Evolutionary conservation across 768 basidiomycete genomes (phyloP).

Genomic region (Panaeolus papilionaceus): DNA sequence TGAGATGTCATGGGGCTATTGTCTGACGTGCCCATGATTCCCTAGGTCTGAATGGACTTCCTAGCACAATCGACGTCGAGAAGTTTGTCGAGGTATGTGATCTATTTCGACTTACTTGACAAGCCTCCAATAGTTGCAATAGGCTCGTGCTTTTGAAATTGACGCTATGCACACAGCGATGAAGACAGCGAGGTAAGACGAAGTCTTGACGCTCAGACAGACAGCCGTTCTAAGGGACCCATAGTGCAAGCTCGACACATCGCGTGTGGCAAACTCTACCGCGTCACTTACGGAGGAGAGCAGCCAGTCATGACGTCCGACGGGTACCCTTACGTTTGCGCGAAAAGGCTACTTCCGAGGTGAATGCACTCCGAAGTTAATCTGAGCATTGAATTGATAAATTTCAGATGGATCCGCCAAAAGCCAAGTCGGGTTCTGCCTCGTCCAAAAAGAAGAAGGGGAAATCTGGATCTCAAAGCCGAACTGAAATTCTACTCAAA

Average conservation of each 20-base stretch:
- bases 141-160: constrained; percentile 92
- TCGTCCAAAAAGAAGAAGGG: constrained; percentile 70
- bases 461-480: constrained; percentile 48
- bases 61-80: constrained; percentile 83
- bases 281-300: constrained; percentile 87
- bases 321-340: constrained; percentile 88
- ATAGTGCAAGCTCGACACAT: constrained; percentile 72
- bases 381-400: background rate
- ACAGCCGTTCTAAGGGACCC: background rate
- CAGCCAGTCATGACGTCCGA: constrained; percentile 93
- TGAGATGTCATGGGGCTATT: background rate
- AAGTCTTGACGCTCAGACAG: background rate
- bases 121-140: constrained; percentile 16
- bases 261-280: constrained; percentile 94
- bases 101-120: background rate
- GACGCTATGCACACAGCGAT: constrained; percentile 89
- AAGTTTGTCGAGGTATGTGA: constrained; percentile 78
- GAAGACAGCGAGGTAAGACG: constrained; percentile 70
- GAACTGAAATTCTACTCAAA: constrained; percentile 66
- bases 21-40: constrained; percentile 60
- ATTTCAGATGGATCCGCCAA: constrained; percentile 53
- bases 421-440: constrained; percentile 46
- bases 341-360: constrained; percentile 84
- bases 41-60: constrained; percentile 69
- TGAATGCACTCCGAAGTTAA: constrained; percentile 35